Base-by-base conservation (phyloP, 2,329 filamentous ascomycete species). In the Ceratocystis papillata region DNA sequence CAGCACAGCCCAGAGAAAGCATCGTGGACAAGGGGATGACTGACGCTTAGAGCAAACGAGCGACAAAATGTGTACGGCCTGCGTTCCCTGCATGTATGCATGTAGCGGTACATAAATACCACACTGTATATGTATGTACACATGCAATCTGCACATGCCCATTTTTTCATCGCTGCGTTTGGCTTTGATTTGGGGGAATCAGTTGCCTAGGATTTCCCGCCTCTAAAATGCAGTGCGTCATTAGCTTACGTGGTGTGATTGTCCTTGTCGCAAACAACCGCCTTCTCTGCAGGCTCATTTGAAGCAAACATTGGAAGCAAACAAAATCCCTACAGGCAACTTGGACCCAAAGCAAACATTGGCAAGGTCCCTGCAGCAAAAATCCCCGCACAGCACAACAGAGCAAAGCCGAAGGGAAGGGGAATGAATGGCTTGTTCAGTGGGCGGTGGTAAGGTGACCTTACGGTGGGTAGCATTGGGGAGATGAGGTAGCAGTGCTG, bases 241-340 rank as follows among this genome's bases (percentile, higher is more conserved):
- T 53, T 41, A 15, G 48, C 48, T 53, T 53, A 53, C 48, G 48
- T 53, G 48, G 37, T 41, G 12, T 41, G 37, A 41, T 53, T 28
- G 48, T 53, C 20, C 20, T 15, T 28, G 22, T 25, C 17, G 22
- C 48, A 53, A 53, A 53, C 48, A 48, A 48, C 25, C 37, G 37
- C 37, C 37, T 41, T 41, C 37, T 15, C 37, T 41, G 37, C 37
- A 41, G 37, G 37, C 37, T 15, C 12, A 41, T 41, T 41, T 41
- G 37, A 3, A 12, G 55, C 55, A 59, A 59, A 59, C 55, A 59
- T 59, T 59, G 55, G 55, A 59, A 59, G 48, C 28, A 59, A 59
- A 59, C 55, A 53, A 53, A 12, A 53, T 53, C 6, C 8, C 3
- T 25, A 10, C 55, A 59, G n/a, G 55, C 17, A 59, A 59, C 30